Base-by-base conservation (phyloP, 2,329 filamentous ascomycete species). In the Zymoseptoria ardabiliae region DNA sequence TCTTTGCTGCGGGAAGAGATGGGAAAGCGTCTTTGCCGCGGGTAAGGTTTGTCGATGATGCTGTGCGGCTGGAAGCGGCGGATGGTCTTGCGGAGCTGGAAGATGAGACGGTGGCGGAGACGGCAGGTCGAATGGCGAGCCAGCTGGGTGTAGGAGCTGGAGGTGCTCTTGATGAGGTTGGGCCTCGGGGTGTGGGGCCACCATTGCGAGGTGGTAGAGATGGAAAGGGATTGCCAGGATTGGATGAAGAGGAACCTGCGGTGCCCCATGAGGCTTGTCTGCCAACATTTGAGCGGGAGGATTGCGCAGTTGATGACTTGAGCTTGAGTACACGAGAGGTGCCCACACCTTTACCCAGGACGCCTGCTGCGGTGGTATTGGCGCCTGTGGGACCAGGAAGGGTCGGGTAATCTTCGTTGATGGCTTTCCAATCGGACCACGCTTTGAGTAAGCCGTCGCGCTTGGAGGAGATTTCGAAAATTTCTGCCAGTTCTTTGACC, bases 371-470 rank as follows among this genome's bases (percentile, higher is more conserved):
- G 4, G 77, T 77, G 23, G 86, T 85, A 45, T 86, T 81, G 74
- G 87, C 84, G 55, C 88, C 87, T 57, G 83, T 82, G 0, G 90
- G 82, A 0, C 88, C 88, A 1, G 93, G 92, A 0, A 97, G 79
- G 1, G 89, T 90, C 0, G 93, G 93, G 67, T 97, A 97, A 72
- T 97, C 92, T 74, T 97, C 92, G 66, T 96, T 95, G 75, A 96
- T 94, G 45, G 91, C 91, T 53, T 90, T 90, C 90, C 93, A 97
- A 74, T 96, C 90, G 67, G 91, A 90, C 91, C 93, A 97, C 1
- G 92, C 90, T 68, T 88, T 88, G 23, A 91, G 83, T 2, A 99
- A 77, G 0, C 79, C 81, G 56, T 88, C 86, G 1, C 85, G 85
- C 71, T 96, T 96, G 19, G 74, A 72, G 54, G 87, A 82, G 66